Base-by-base conservation (phyloP, 768 basidiomycete species). In the Psilocybe azurescens region DNA sequence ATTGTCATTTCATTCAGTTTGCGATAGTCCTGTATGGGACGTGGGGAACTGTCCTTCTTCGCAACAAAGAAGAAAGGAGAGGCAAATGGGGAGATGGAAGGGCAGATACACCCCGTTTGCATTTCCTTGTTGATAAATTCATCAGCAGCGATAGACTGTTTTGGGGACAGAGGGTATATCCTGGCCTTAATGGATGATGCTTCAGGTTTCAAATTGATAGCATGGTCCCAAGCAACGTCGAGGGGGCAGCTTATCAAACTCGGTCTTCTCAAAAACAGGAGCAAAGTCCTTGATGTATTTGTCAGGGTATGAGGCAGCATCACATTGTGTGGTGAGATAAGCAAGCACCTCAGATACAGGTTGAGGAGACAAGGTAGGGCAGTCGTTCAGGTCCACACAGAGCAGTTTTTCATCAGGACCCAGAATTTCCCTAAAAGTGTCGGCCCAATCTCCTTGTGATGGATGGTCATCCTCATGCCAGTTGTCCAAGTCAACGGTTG, bases 1-100 rank as follows among this genome's bases (percentile, higher is more conserved):
- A 73, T 67, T 0, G 75, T 76, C 53, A 74, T 69, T 0, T 71
- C 60, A 51, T 79, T 80, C 0, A 79, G 70, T 1, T 63, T 53
- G 18, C 66, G 58, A 20, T 20, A 20, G 20, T 20, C 20, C 20
- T 20, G 20, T 20, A 20, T 20, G 20, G 20, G 20, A 20, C 20
- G 20, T 20, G 1, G 20, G 20, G 20, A 20, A 20, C 20, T 1
- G 20, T 20, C 20, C 20, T 20, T 60, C 48, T 68, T 63, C 48
- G 60, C 57, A 0, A 60, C 59, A 36, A 64, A 64, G 50, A 64
- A 64, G 41, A 64, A 60, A 1, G 62, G 64, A 3, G 60, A 65
- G 1, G 64, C 60, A n/a, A 54, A 59, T 0, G 59, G 62, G 6
- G 59, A 65, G 8, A 61, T 61, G 0, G 64, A 65, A 5, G 59